phyloP scores from a whole-genome alignment of 208 protist genomes.

The Porcisia deanei region DNA sequence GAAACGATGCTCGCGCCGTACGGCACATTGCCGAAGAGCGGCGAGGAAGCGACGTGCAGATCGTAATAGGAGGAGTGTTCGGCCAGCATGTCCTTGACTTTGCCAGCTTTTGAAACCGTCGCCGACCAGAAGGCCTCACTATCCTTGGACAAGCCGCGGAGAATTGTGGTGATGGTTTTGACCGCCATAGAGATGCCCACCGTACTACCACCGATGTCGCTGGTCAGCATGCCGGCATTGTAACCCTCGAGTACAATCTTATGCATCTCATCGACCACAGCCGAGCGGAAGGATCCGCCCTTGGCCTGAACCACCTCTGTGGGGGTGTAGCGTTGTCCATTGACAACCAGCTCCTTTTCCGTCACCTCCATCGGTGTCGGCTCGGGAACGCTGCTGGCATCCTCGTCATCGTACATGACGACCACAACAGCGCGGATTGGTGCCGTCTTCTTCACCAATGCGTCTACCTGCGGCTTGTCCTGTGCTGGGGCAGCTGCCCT shows the following conservation, averaged over 20 bases:
- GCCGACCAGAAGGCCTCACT: slow-evolving; percentile 54
- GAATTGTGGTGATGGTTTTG: slow-evolving; percentile 24
- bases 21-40: slow-evolving; percentile 54
- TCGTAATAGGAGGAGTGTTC: slow-evolving; percentile 39
- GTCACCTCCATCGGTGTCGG: slow-evolving; percentile 13
- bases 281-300: slow-evolving; percentile 31
- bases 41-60: slow-evolving; percentile 49
- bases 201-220: slow-evolving; percentile 34
- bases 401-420: slow-evolving; percentile 9
- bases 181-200: slow-evolving; percentile 42
- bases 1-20: slow-evolving; percentile 32
- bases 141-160: slow-evolving; percentile 19
- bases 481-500: neutral
- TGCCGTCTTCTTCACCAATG: neutral
- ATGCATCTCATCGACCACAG: slow-evolving; percentile 33
- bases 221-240: slow-evolving; percentile 50
- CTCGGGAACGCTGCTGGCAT: neutral
- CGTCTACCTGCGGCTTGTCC: neutral
- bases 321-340: slow-evolving; percentile 23
- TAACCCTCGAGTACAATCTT: slow-evolving; percentile 36
- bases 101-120: slow-evolving; percentile 37
- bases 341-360: slow-evolving; percentile 21
- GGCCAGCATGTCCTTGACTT: slow-evolving; percentile 54
- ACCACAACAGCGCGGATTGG: slow-evolving; percentile 28
- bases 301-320: slow-evolving; percentile 39